phyloP scores from a whole-genome alignment of 208 protist genomes.

The Naegleria fowleri region DNA sequence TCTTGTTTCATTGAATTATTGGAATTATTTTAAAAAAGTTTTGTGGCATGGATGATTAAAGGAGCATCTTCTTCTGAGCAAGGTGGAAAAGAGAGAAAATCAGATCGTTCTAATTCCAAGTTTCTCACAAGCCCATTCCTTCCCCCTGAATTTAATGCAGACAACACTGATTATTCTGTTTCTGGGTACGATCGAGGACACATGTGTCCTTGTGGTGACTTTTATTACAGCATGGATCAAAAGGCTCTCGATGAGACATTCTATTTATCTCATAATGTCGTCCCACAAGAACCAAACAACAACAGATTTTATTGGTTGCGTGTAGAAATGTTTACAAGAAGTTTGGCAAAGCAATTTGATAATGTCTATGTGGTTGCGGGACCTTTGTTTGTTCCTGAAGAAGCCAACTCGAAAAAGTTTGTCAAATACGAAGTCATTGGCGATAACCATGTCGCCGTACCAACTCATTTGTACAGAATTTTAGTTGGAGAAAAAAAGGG shows the following conservation, averaged over 20 bases:
- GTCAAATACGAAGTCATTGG: not conserved
- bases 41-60: not conserved
- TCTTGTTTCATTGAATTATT: too few relatives aligned
- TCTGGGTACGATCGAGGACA: not conserved
- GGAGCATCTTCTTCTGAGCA: not conserved
- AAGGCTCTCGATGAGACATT: not conserved
- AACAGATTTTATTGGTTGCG: not conserved
- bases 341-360: not conserved
- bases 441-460: not conserved
- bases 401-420: not conserved
- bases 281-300: slow-evolving; percentile 1
- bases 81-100: not conserved
- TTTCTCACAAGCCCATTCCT: not conserved
- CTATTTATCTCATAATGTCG: not conserved
- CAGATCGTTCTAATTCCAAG: not conserved
- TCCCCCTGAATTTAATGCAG: not conserved
- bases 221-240: not conserved
- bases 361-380: not conserved
- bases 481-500: not conserved
- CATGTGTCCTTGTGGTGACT: not conserved
- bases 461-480: not conserved
- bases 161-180: not conserved
- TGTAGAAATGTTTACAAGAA: not conserved
- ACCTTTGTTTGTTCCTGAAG: not conserved
- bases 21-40: too few relatives aligned